A percentile compares a stretch with the other conserved stretches of the same genome.
Conservation (phyloP, 176 grass and related monocot species). For the Bonia amplexicaulis region DNA sequence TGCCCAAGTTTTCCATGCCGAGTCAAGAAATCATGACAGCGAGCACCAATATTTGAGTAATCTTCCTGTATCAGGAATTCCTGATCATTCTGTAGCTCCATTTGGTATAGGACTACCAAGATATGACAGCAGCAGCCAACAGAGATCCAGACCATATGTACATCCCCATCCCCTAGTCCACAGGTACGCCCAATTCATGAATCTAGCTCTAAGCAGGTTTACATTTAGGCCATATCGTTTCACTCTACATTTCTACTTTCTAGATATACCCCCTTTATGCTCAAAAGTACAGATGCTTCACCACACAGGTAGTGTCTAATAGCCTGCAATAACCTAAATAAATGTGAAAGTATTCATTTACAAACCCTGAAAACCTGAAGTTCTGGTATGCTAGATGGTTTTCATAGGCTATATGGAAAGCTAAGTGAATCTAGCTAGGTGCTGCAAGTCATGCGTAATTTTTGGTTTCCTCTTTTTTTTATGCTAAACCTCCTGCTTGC, state of each 20-base stretch:
- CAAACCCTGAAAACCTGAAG: background rate
- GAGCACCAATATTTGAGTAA: constrained; percentile 58
- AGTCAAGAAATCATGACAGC: constrained; percentile 62
- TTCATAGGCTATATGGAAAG: constrained; percentile 3
- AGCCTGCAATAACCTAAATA: constrained; percentile 8
- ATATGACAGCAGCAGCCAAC: constrained; percentile 61
- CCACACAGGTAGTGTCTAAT: background rate
- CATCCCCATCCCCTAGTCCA: constrained; percentile 64
- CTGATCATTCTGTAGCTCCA: constrained; percentile 53
- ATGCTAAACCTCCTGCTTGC: background rate
- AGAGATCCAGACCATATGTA: constrained; percentile 61
- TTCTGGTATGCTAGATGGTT: constrained; percentile 15
- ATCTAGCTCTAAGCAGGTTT: constrained; percentile 13
- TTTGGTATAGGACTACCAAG: constrained; percentile 59
- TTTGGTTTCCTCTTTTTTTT: background rate
- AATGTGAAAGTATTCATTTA: background rate
- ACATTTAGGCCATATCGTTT: background rate
- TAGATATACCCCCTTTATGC: background rate
- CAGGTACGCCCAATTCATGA: constrained; percentile 43
- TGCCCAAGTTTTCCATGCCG: constrained; percentile 45
- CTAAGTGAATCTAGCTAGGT: background rate
- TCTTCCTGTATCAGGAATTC: constrained; percentile 58
- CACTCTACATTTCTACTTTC: background rate
- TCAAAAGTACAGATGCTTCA: background rate
- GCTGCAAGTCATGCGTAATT: background rate